Evolutionary conservation across 768 basidiomycete genomes (phyloP), one percentile per base, ranked within the genome.

Genomic region (Mycena crocata): DNA sequence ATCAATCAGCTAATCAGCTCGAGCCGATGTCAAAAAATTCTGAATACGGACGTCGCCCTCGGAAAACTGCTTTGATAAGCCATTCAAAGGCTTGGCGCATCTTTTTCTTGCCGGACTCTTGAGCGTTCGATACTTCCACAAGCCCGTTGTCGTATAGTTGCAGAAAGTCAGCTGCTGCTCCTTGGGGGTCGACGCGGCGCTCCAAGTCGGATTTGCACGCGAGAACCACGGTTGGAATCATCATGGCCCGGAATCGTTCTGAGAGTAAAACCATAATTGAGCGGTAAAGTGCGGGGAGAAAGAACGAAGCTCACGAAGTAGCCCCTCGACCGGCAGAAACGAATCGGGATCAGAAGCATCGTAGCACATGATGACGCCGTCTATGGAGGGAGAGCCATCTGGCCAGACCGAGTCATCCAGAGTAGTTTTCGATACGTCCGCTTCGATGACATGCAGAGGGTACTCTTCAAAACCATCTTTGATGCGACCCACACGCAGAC

Each of bases 291-390:
- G 58, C 65, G 40, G 67, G 54, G 45, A 23, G 49, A 45, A 58
- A 58, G 59, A 63, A 31, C 9, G 46, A 44, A 28, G 86, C 93
- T 78, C 74, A 96, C 95, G 84, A 34, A 96, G 82, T 51, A 94
- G 83, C 32, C 84, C 84, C 75, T 88, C 84, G 21, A 96, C 84
- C 19, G 88, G 89, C 19, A 77, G 77, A 72, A 93, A 90, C 24
- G 94, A 94, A 2, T 80, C 76, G 61, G 75, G 74, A 62, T 87
- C 82, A 1, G 88, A 86, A 13, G 90, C 86, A 78, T 96, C 93
- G 77, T 96, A 98, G 74, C 95, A 98, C 28, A 98, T 83, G 57
- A 98, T 86, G 17, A 91, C 87, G 0, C 92, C 97, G 68, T 95
- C 90, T 55, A 94, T 82, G 21, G 77, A 76, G 23, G 91, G 90